These are phyloP conservation scores for Tulasnella calospora DNA, from an alignment of 768 basidiomycete species.

Conservation along the genomic window DNA sequence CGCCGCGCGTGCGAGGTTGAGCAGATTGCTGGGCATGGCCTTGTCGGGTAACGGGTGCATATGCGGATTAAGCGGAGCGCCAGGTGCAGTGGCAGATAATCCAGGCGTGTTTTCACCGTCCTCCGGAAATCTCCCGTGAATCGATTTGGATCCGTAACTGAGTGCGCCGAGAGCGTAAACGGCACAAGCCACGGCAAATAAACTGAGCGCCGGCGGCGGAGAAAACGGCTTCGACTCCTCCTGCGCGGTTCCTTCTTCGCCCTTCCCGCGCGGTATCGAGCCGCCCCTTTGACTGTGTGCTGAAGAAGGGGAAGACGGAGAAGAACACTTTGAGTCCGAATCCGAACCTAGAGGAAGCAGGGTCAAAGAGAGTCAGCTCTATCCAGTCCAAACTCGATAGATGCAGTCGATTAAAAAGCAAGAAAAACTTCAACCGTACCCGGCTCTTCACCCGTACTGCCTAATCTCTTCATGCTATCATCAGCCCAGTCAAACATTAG, in stretches of 20 bases:
- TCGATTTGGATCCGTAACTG: neutral
- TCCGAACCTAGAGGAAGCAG: neutral
- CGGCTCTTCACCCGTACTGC: neutral
- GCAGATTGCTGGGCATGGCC: neutral
- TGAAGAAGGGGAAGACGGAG: neutral
- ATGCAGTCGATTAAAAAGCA: too few species aligned
- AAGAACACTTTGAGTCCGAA: neutral
- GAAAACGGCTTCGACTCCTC: neutral
- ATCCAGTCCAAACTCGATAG: too few species aligned
- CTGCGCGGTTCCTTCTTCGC: neutral
- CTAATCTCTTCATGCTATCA: neutral
- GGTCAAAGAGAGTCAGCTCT: too few species aligned
- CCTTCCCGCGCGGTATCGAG: neutral
- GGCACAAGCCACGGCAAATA: constrained; percentile 58
- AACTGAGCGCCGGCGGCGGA: constrained; percentile 40
- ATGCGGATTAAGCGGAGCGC: neutral
- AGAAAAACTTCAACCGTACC: neutral
- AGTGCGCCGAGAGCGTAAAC: constrained; percentile 56
- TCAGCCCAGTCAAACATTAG: constrained; percentile 19
- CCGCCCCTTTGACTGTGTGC: neutral
- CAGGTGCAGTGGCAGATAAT: too few species aligned
- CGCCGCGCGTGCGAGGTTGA: constrained; percentile 4
- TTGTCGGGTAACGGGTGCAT: neutral
- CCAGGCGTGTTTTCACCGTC: neutral
- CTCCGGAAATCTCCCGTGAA: constrained; percentile 13